Evolutionary conservation across 345 rosid genomes (phyloP).

Genomic region (Aegle marmelos): DNA sequence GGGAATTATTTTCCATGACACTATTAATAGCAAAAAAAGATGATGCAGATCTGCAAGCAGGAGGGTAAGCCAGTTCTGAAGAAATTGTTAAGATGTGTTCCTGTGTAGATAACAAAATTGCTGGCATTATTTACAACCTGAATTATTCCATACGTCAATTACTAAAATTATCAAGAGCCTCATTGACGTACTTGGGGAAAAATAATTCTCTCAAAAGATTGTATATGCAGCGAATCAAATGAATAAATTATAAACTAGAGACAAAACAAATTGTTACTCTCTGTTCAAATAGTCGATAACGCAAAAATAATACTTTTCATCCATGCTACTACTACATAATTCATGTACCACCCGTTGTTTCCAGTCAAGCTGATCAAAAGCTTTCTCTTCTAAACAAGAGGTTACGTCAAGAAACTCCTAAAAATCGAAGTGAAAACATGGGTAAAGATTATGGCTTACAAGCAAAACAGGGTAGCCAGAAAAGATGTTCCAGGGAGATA

Average conservation of each 20-base stretch:
- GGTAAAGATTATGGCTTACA: conserved; percentile 16
- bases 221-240: neutral
- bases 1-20: too few species aligned
- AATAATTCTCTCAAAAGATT: neutral
- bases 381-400: conserved; percentile 1
- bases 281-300: neutral
- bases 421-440: conserved; percentile 8
- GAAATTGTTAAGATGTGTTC: too few species aligned
- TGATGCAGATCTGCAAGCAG: too few species aligned
- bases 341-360: conserved; percentile 10
- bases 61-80: too few species aligned
- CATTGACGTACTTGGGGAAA: neutral
- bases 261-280: neutral
- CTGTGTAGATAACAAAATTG: too few species aligned
- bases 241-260: neutral
- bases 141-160: too few species aligned
- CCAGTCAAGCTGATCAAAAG: conserved; percentile 10
- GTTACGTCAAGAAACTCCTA: neutral
- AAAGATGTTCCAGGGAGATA: conserved; percentile 13
- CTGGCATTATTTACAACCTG: too few species aligned
- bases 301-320: conserved; percentile 1
- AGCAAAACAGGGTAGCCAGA: conserved; percentile 14
- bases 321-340: conserved; percentile 14
- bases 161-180: neutral
- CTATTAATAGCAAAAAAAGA: too few species aligned